Base-by-base conservation (phyloP, 331 rosid species). In the Pyracantha coccinea region DNA sequence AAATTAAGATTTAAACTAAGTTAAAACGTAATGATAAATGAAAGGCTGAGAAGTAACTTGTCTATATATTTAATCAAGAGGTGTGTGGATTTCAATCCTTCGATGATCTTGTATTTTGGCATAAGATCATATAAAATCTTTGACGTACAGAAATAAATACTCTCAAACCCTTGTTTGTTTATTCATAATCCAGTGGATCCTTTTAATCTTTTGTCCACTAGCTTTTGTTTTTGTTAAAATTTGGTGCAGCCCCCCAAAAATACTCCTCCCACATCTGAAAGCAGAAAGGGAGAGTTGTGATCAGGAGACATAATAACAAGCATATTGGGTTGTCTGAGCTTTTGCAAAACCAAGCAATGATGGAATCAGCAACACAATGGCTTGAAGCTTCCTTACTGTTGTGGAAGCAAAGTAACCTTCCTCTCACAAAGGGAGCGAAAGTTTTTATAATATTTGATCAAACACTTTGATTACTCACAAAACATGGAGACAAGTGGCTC, bases 401-500 rank as follows among this genome's bases (percentile, higher is more conserved):
- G 72, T 71, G 68, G 65, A 82, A 70, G 80, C 80, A 16, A 66
- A 64, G 0, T 17, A 6, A 54, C 59, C 71, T 28, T 63, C 68
- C 12, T 59, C 2, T 5, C 23, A 14, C 9, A 25, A 58, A 44
- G n/a, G 7, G 73, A 45, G 45, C 19, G n/a, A 44, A 15, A 21
- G 38, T 25, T 67, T 59, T 15, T 61, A n/a, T 27, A 12, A 52
- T 28, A 23, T 50, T 68, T 52, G 25, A 64, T 69, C 58, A 32
- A 27, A 74, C 52, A 62, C 72, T 32, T 77, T 38, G 72, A 61
- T 72, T 62, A 52, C 66, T 79, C 65, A 4, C 70, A 45, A 69
- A 75, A 70, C 54, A 68, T 60, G 74, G 84, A 68, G 89, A 86
- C 89, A 86, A 75, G 78, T 71, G 60, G 79, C 27, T 62, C 67